phyloP scores from a whole-genome alignment of 768 basidiomycete species.

The Filobasidium wieringae region DNA sequence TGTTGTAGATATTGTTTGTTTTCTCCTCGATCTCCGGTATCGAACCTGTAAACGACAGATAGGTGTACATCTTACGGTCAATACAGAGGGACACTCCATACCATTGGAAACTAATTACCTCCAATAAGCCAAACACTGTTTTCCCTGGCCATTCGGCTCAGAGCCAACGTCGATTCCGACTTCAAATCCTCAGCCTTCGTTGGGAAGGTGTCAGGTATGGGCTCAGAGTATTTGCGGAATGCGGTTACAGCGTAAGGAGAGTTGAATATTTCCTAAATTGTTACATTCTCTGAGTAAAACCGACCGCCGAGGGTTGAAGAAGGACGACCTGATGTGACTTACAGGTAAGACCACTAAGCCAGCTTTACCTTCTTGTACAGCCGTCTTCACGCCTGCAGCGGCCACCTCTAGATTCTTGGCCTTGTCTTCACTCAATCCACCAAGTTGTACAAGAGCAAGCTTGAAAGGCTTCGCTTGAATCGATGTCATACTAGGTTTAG shows the following conservation, averaged over 20 bases:
- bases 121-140: constrained; percentile 80
- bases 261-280: constrained; percentile 44
- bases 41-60: constrained; percentile 49
- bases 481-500: constrained; percentile 30
- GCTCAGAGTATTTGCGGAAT: constrained; percentile 62
- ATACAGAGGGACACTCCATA: not conserved
- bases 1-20: constrained; percentile 71
- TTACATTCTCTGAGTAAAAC: not conserved
- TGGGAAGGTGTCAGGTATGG: constrained; percentile 6
- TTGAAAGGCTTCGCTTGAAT: constrained; percentile 56
- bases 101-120: no score
- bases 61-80: not conserved
- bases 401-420: constrained; percentile 68
- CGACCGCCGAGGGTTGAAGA: not conserved
- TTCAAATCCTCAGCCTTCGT: not conserved
- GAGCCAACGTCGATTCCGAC: constrained; percentile 60
- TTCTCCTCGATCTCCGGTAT: constrained; percentile 69
- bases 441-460: constrained; percentile 81
- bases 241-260: constrained; percentile 44
- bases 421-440: constrained; percentile 60
- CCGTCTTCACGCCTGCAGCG: constrained; percentile 62
- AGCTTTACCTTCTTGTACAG: constrained; percentile 53
- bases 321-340: constrained; percentile 21
- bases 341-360: constrained; percentile 77
- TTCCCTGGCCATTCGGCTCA: constrained; percentile 69